Evolutionary conservation across 2,329 filamentous ascomycete species (phyloP), one percentile per base, ranked within the genome.

Genomic region (Calonectria leucothoes): DNA sequence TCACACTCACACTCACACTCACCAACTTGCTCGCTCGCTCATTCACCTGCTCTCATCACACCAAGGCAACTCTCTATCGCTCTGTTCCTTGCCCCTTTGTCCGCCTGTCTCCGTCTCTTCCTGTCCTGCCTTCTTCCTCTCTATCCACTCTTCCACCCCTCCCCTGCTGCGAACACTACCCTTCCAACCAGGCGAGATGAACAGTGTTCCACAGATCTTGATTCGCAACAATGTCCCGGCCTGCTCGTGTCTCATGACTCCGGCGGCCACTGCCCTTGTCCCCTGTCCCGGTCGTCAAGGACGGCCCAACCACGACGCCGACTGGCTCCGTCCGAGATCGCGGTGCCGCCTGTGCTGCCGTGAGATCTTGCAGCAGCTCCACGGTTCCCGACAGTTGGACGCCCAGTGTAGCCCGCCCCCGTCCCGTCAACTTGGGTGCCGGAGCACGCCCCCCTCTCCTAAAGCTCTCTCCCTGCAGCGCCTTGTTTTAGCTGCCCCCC

Each of bases 161-260:
- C 7, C 37, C 20, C 61, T 31, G 61, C 14, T n/a, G 31, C 74
- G 72, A 67, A 73, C 77, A 79, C 76, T n/a, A 77, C 79, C 74
- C 78, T 81, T 82, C 77, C 73, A 77, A 80, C 79, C 80, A 82
- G 81, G 80, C 82, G 80, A 85, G 83, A 84, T 85, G 83, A 52
- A 82, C 74, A 70, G 78, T 76, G 84, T 85, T 75, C 78, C 82
- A 85, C 84, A 85, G 83, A 85, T 85, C 83, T 84, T 81, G 79
- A 78, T 78, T 79, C 79, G 79, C 78, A 81, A 80, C 82, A 82
- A 83, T 83, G 78, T 80, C 82, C 81, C 81, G 82, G 80, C 75
- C 74, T 77, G 76, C 72, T 74, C 39, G 14, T 80, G 78, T 79
- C 78, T 80, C 72, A 80, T 59, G 66, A 59, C 73, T 66, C 66